Base-by-base conservation (phyloP, 352 stramenopile species). In the Phytophthora foliorum region DNA sequence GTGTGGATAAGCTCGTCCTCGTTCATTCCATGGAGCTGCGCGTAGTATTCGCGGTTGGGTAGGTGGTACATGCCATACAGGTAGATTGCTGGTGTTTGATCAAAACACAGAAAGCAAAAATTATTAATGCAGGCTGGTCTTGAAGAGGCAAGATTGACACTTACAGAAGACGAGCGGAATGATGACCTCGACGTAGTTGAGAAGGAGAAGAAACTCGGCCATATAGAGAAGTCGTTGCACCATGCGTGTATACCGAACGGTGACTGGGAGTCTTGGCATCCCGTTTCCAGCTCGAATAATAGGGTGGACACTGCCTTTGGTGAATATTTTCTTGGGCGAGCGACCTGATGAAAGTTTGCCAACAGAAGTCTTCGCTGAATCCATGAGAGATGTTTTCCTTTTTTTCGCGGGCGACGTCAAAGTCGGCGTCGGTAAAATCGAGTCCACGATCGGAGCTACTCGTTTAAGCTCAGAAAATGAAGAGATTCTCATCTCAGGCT, bases 21-120 rank as follows among this genome's bases (percentile, higher is more conserved):
- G 6, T 54, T 34, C 48, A 81, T 71, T 22, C 62, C 57, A 1
- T 50, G 29, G 6, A 80, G 27, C 41, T 69, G 63, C 10, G 59
- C 42, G 67, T 83, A 85, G 57, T 69, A 82, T 13, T 66, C 22
- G 13, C 61, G 68, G 38, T 83, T 85, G 17, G 76, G 76, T 21
- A 82, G 27, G 10, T 80, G 64, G 24, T 70, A 72, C 31, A 64
- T 52, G 17, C 29, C 56, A 11, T 69, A 49, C 17, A 77, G 16
- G 57, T 73, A 81, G 4, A 83, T 53, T 39, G 69, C 74, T 73
- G 50, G 25, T 11, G 19, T n/a, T 39, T 31, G 34, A 36, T 24
- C 22, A 57, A 24, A 38, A 48, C 10, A 6, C 13, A 25, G 2
- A 25, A n/a, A 16, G 14, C 34, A 56, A 24, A 57, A 19, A 19